phyloP scores from a whole-genome alignment of 2,329 filamentous ascomycete species.

The Nemania sp. region DNA sequence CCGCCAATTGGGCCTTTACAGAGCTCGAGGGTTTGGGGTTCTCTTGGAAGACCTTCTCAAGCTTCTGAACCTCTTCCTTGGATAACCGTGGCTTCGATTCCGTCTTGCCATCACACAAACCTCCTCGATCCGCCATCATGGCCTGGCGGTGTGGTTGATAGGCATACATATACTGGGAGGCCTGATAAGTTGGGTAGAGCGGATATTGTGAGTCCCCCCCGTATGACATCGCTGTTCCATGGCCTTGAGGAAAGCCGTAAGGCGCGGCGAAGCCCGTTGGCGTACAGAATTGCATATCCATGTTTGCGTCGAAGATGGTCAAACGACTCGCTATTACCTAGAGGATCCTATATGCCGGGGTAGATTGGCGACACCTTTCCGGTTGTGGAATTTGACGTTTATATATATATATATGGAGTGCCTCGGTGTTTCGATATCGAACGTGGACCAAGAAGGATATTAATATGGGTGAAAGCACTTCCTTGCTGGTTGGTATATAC shows the following conservation, averaged over 20 bases:
- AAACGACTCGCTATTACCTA: conserved; percentile 25
- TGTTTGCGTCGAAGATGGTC: conserved; percentile 27
- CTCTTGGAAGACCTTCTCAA: conserved; percentile 65
- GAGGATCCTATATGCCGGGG: conserved; percentile 27
- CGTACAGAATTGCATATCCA: conserved; percentile 41
- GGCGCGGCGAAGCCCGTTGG: conserved; percentile 34
- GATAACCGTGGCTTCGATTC: conserved; percentile 64
- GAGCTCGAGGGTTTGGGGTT: conserved; percentile 68
- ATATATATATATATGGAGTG: conserved; percentile 25
- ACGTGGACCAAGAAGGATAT: conserved; percentile 17
- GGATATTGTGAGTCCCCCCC: conserved; percentile 35
- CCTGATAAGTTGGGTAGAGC: conserved; percentile 32
- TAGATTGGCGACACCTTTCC: conserved; percentile 13
- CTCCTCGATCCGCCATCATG: conserved; percentile 34
- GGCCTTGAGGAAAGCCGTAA: conserved; percentile 36
- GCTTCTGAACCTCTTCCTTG: conserved; percentile 73
- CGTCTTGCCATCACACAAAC: conserved; percentile 39
- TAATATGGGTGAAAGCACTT: conserved; percentile 20
- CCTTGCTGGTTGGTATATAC: conserved; percentile 33
- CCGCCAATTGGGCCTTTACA: conserved; percentile 63
- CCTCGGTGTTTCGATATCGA: conserved; percentile 18
- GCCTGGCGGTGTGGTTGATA: conserved; percentile 36
- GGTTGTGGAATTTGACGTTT: conserved; percentile 15
- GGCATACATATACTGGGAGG: conserved; percentile 40
- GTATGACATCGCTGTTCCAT: conserved; percentile 35